Conservation (phyloP, 2,329 filamentous ascomycete genomes). For the Arachnomyces sp. region DNA sequence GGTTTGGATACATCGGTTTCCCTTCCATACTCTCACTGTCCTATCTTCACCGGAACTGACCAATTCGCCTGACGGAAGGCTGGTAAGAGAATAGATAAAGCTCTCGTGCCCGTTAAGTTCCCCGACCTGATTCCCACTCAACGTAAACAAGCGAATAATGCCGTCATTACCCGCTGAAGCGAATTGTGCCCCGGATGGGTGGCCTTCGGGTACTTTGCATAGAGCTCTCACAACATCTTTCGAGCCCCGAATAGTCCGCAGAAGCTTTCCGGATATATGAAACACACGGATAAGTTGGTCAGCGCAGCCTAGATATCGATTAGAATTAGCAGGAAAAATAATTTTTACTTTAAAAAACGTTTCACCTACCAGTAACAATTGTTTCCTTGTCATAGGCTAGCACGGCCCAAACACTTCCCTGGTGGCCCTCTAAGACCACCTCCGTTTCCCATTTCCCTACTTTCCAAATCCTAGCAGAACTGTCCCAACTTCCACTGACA, state of each 20-base stretch:
- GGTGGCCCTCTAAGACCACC: slow-evolving; percentile 65
- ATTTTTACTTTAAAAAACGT: slow-evolving; percentile 1
- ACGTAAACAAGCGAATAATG: slow-evolving; percentile 76
- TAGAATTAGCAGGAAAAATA: slow-evolving; percentile 2
- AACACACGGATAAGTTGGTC: slow-evolving; percentile 86
- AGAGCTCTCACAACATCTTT: slow-evolving; percentile 83
- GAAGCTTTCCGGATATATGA: slow-evolving; percentile 55
- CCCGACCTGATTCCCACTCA: slow-evolving; percentile 67
- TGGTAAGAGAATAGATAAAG: slow-evolving; percentile 82
- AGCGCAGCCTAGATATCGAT: slow-evolving; percentile 58
- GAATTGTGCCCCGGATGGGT: slow-evolving; percentile 81
- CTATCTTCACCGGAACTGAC: slow-evolving; percentile 90
- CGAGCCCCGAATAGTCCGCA: slow-evolving; percentile 60
- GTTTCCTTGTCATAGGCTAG: slow-evolving; percentile 71
- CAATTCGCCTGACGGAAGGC: slow-evolving; percentile 74
- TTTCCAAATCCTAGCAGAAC: slow-evolving; percentile 76
- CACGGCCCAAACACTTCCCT: slow-evolving; percentile 84
- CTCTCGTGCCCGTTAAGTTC: slow-evolving; percentile 84
- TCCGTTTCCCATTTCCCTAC: slow-evolving; percentile 78
- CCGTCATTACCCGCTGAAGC: slow-evolving; percentile 93
- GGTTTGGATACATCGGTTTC: slow-evolving; percentile 76
- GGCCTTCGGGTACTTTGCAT: slow-evolving; percentile 65
- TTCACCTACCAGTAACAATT: slow-evolving; percentile 59
- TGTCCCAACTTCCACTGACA: slow-evolving; percentile 92
- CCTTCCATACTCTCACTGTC: slow-evolving; percentile 85